phyloP scores from a whole-genome alignment of 2,329 filamentous ascomycete species.

The Geosmithia putterillii region DNA sequence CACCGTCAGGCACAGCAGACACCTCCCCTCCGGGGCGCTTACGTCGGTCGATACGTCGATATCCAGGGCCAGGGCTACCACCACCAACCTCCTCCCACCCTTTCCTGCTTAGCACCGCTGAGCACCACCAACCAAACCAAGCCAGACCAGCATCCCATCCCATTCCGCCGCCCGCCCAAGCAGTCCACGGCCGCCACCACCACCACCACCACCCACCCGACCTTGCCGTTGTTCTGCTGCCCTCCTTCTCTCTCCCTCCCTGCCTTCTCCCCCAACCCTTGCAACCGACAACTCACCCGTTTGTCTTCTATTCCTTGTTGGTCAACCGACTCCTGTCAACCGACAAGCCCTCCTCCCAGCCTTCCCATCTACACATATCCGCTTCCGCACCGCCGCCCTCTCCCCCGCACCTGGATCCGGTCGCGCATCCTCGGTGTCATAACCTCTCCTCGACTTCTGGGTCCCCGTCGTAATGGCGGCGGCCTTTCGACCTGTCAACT shows the following conservation, averaged over 20 bases:
- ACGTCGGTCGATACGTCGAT: too few species aligned
- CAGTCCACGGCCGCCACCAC: not conserved
- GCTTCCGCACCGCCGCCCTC: not conserved
- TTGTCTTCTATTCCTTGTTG: not conserved
- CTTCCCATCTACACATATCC: too few species aligned
- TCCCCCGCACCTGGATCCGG: not conserved
- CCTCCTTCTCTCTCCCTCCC: not conserved
- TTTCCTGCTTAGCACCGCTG: not conserved
- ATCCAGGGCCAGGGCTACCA: not conserved
- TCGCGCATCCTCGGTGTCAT: not conserved
- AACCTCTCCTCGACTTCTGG: not conserved
- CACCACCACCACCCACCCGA: not conserved
- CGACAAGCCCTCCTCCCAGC: too few species aligned
- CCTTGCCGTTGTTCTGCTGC: not conserved
- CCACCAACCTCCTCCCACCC: not conserved
- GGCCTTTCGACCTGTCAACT: slow-evolving; percentile 33
- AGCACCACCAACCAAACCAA: not conserved
- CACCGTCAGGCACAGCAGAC: too few species aligned
- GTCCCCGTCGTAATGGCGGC: slow-evolving; percentile 26
- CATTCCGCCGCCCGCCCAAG: not conserved
- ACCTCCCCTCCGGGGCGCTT: not conserved
- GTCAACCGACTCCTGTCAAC: too few species aligned
- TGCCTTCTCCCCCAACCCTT: too few species aligned
- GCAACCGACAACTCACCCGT: not conserved
- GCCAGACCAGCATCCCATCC: not conserved